Evolutionary conservation across 1,139 yeast genomes (phyloP), one percentile per base, ranked within the genome.

Genomic region (Lodderomyces pseudojiufengensis): DNA sequence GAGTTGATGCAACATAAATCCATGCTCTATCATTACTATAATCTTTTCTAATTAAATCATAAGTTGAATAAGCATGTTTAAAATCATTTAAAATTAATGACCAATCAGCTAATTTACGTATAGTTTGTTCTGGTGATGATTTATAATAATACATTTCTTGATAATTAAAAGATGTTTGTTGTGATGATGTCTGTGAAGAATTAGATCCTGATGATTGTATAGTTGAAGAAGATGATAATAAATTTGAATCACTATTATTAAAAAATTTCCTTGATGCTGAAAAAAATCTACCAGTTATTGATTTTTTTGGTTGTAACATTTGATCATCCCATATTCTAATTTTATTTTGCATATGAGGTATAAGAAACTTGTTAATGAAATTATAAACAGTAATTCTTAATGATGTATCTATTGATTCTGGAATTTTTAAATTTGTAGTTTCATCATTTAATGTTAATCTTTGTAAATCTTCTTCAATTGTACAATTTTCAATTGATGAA

Each of bases 51-150:
- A 88, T 70, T 40, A 86, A 57, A 43, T 92, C 97, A 55, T 92
- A 92, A 1, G 90, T 82, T 2, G 85, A 70, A 52, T 84, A 83
- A 7, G 97, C 94, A 44, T 80, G 81, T 54, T 82, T 82, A 65
- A 84, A 92, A 59, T 92, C 97, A 31, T 90, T 77, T 16, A 90
- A 63, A 77, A 92, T 85, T 49, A 92, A 76, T 6, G 92, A 80
- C 87, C 95, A 87, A 57, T 92, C 98, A 0, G 95, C 97, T 29
- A 92, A 63, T 51, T 84, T 84, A 35, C 97, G 65, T 24, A 88
- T 69, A 32, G 77, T 72, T 48, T 87, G 86, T 50, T 88, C 97
- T 0, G 84, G 76, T 0, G 90, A 70, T 1, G 78, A 61, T 33
- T 75, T 74, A 37, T 72, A 63, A 54, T 84, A 85, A 42, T 64